phyloP scores from a whole-genome alignment of 176 grass and related monocot genomes.

The Alloteropsis semialata region DNA sequence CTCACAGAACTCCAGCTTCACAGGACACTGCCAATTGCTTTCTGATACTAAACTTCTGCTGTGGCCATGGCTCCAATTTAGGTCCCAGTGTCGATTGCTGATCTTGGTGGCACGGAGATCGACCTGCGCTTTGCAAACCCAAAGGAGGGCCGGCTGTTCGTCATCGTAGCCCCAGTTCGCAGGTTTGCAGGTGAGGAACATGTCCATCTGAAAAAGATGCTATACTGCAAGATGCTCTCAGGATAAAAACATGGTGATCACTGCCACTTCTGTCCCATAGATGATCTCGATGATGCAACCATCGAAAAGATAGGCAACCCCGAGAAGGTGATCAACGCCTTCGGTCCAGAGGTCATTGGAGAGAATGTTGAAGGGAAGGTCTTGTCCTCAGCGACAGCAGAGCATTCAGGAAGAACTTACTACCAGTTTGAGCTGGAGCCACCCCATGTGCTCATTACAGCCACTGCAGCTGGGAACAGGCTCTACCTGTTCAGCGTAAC shows the following conservation, averaged over 20 bases:
- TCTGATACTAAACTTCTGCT: background rate
- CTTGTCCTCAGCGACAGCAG: constrained; percentile 49
- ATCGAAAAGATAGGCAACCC: constrained; percentile 78
- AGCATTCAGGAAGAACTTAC: constrained; percentile 72
- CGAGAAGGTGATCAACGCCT: constrained; percentile 71
- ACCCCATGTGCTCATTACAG: constrained; percentile 86
- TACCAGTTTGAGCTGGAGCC: constrained; percentile 92
- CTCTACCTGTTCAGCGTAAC: constrained; percentile 93
- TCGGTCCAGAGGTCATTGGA: constrained; percentile 87
- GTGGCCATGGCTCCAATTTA: constrained; percentile 10
- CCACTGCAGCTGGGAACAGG: constrained; percentile 90
- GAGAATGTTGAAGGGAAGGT: constrained; percentile 96
- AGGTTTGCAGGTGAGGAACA: constrained; percentile 70
- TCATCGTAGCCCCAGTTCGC: constrained; percentile 79
- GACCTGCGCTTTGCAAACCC: constrained; percentile 78
- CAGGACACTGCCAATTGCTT: background rate
- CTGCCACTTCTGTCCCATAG: background rate
- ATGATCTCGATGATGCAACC: constrained; percentile 52
- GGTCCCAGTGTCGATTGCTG: constrained; percentile 95
- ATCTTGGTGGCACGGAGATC: constrained; percentile 95
- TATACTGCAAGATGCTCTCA: background rate
- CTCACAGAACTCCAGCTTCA: constrained; percentile 11
- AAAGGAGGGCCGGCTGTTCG: constrained; percentile 71
- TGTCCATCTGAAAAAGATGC: background rate
- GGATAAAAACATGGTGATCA: background rate